Percentiles rank a stretch among this genome's conserved stretches.
These are phyloP conservation scores for Panicum miliaceum DNA, from an alignment of 176 grass and related monocot genomes.

Conservation along the genomic window DNA sequence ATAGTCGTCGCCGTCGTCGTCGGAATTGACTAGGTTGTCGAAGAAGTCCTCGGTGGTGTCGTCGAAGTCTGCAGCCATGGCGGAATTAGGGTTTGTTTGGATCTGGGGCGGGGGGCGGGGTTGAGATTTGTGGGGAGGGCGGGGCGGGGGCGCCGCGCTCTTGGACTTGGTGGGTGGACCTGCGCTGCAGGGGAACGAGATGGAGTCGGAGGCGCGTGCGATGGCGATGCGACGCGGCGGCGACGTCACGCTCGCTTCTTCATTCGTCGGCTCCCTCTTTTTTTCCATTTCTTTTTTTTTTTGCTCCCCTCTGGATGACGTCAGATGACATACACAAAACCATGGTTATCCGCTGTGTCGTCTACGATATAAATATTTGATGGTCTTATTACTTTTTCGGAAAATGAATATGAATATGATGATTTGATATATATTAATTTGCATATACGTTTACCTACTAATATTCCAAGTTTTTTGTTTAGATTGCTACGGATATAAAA, in stretches of 20 bases:
- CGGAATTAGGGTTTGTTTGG: constrained; percentile 17
- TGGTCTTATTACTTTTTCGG: too few species aligned
- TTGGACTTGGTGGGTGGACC: background rate
- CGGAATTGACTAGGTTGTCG: constrained; percentile 79
- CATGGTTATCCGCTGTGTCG: too few species aligned
- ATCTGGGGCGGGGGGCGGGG: background rate
- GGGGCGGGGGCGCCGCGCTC: too few species aligned
- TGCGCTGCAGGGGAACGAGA: background rate
- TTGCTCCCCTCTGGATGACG: too few species aligned
- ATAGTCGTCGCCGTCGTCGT: constrained; percentile 31
- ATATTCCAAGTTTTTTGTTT: too few species aligned
- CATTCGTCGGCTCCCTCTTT: too few species aligned
- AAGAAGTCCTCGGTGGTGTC: constrained; percentile 91
- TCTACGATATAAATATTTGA: too few species aligned
- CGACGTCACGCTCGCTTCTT: background rate
- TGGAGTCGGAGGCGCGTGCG: background rate
- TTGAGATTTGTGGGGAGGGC: background rate
- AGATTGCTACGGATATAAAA: too few species aligned
- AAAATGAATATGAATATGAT: too few species aligned
- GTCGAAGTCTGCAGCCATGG: constrained; percentile 52
- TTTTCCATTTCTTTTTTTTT: background rate
- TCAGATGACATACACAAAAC: background rate
- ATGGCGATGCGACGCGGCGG: background rate
- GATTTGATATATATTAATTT: too few species aligned
- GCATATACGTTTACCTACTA: too few species aligned